Conservation (phyloP, 148 eudicot species). For the Rhododendron williamsianum region DNA sequence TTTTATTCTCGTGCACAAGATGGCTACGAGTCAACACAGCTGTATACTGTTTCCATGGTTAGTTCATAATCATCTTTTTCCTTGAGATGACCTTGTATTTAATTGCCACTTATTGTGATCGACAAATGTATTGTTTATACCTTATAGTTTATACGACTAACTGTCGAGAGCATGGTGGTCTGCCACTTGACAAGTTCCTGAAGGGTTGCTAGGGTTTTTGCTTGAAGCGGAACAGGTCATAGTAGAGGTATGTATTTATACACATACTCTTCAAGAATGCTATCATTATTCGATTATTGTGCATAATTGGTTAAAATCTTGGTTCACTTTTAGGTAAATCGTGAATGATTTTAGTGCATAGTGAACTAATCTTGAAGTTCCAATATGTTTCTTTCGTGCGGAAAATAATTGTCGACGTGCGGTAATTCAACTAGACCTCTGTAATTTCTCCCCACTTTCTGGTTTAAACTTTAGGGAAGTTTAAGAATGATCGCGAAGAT, state of each 20-base stretch:
- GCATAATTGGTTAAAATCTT: neutral
- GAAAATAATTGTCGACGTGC: no score
- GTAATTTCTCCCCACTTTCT: neutral
- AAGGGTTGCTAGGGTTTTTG: conserved; percentile 55
- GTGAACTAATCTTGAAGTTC: neutral
- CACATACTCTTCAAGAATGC: neutral
- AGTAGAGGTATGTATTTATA: conserved; percentile 43
- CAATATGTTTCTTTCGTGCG: no score
- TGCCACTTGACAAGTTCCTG: conserved; percentile 27
- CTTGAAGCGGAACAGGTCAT: conserved; percentile 74
- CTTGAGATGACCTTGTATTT: neutral
- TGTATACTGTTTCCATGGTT: conserved; percentile 63
- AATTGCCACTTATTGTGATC: neutral
- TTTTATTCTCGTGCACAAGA: conserved; percentile 74
- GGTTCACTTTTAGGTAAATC: neutral
- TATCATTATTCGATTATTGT: neutral
- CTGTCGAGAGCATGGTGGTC: neutral
- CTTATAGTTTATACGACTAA: neutral
- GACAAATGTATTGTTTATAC: neutral
- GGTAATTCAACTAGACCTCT: neutral
- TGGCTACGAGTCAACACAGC: conserved; percentile 87
- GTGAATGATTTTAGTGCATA: neutral
- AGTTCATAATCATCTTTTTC: conserved; percentile 18
- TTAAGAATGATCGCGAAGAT: neutral
- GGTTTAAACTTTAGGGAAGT: neutral